A percentile compares a stretch with the other conserved stretches of the same genome.
phyloP scores from a whole-genome alignment of 768 basidiomycete species.

The Asterophora lycoperdoides region DNA sequence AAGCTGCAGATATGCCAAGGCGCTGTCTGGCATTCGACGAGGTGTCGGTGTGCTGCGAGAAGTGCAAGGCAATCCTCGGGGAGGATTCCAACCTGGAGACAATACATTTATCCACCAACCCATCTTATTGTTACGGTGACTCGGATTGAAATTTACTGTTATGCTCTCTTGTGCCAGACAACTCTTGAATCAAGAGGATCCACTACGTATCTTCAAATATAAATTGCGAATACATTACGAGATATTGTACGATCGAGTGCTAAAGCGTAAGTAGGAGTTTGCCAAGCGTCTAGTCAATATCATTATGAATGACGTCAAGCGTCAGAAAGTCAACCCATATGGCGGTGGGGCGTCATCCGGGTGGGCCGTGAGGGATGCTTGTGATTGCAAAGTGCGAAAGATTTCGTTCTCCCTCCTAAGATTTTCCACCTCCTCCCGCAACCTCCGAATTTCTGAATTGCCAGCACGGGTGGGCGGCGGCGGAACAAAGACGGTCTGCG shows the following conservation, averaged over 20 bases:
- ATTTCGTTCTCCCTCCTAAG: conserved; percentile 13
- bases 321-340: background rate
- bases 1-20: background rate
- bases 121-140: background rate
- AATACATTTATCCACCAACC: background rate
- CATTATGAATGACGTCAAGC: too few species aligned
- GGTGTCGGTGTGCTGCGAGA: background rate
- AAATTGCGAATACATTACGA: too few species aligned
- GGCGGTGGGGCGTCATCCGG: background rate
- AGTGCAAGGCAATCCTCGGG: background rate
- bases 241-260: too few species aligned
- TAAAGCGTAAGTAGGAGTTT: too few species aligned
- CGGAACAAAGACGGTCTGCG: background rate
- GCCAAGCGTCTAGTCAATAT: too few species aligned
- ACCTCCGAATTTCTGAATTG: background rate
- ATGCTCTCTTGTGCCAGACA: background rate
- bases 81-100: background rate
- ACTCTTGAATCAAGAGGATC: too few species aligned
- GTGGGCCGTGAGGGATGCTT: background rate
- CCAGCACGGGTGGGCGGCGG: background rate
- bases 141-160: background rate
- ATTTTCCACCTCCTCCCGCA: conserved; percentile 8
- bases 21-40: background rate
- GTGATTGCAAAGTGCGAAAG: conserved; percentile 2
- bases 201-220: too few species aligned